Percentiles rank a stretch among this genome's conserved stretches.
Evolutionary conservation across 2,329 filamentous ascomycete genomes (phyloP).

Genomic region (Fonsecaea pedrosoi): DNA sequence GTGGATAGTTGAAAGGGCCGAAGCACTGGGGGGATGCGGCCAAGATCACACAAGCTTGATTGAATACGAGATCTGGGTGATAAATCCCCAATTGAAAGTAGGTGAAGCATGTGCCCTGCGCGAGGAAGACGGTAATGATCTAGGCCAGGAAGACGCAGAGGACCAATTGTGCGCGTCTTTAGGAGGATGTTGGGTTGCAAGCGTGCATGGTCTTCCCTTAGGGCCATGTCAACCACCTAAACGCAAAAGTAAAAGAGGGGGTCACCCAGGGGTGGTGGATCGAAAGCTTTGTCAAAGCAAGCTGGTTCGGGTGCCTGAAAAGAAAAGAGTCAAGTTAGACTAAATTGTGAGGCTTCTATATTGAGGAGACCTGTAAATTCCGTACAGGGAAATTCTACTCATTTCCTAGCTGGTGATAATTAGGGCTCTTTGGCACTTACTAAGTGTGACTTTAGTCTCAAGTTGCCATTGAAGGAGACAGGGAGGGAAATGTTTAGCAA

Average conservation of each 20-base stretch:
- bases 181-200: not conserved
- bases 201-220: not conserved
- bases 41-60: conserved; percentile 14
- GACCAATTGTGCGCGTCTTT: not conserved
- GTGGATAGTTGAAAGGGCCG: not conserved
- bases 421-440: not conserved
- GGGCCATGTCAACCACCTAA: not conserved
- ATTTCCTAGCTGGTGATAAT: not conserved
- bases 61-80: conserved; percentile 10
- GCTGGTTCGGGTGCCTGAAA: too few species aligned
- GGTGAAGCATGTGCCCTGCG: not conserved
- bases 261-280: not conserved
- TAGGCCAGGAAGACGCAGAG: not conserved
- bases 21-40: conserved; percentile 4
- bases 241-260: not conserved
- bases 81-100: not conserved
- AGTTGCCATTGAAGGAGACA: not conserved
- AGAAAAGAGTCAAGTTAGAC: not conserved
- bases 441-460: not conserved
- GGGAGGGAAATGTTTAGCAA: not conserved
- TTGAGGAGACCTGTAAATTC: not conserved
- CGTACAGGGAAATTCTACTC: not conserved
- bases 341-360: not conserved
- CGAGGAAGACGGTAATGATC: not conserved
- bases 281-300: too few species aligned